These are phyloP conservation scores for Polychaeton citri DNA, from an alignment of 2,329 filamentous ascomycete species.

Conservation along the genomic window DNA sequence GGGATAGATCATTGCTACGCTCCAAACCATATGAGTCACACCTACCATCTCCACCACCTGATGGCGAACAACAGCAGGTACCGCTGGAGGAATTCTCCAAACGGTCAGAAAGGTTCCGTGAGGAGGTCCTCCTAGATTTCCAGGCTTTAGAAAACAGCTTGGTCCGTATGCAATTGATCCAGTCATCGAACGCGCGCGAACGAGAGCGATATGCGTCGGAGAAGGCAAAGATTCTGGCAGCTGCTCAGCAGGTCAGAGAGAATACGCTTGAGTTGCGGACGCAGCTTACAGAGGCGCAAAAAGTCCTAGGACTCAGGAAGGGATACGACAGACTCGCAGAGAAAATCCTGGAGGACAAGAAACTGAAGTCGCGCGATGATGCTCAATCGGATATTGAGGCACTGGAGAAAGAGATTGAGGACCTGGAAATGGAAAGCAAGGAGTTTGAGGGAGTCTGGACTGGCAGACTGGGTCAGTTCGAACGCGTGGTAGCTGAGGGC, in stretches of 20 bases:
- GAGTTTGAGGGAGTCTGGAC: constrained; percentile 73
- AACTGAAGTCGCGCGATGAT: constrained; percentile 73
- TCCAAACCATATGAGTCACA: constrained; percentile 35
- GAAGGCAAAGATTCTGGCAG: constrained; percentile 63
- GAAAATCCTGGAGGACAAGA: constrained; percentile 67
- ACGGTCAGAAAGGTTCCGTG: constrained; percentile 47
- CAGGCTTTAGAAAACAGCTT: constrained; percentile 77
- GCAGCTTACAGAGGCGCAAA: constrained; percentile 65
- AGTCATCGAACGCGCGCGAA: constrained; percentile 69
- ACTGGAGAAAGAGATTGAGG: constrained; percentile 74
- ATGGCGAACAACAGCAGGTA: constrained; percentile 25
- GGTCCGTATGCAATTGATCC: constrained; percentile 74
- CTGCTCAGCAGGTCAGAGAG: constrained; percentile 63
- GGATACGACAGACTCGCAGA: constrained; percentile 80
- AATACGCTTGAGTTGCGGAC: constrained; percentile 58
- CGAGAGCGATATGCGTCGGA: constrained; percentile 71
- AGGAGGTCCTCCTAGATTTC: constrained; percentile 80
- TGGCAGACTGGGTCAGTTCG: constrained; percentile 76
- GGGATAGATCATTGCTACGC: constrained; percentile 51
- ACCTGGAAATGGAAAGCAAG: constrained; percentile 71
- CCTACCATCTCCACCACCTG: constrained; percentile 54
- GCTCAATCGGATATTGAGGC: constrained; percentile 66
- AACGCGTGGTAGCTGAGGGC: constrained; percentile 80
- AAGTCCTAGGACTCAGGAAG: constrained; percentile 64
- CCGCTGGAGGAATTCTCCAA: constrained; percentile 33